Evolutionary conservation across 129 eudicot species (phyloP), one percentile per base, ranked within the genome.

Genomic region (Pseudognaphalium luteoalbum): DNA sequence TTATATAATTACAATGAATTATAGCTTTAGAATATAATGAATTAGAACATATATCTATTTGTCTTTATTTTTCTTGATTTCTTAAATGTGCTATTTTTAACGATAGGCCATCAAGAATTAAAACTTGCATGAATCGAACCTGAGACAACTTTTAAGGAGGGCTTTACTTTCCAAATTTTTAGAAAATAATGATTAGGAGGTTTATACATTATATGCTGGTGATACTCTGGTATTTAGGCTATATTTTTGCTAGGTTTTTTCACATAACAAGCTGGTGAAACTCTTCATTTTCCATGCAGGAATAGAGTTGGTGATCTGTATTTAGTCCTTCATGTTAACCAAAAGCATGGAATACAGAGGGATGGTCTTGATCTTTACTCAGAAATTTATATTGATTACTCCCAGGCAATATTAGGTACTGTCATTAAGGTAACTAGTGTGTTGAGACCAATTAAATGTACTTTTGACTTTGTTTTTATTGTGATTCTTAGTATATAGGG

Each of bases 391-490:
- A 79, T 94, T 72, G 96, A 87, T 86, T 94, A 82, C 80, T 84
- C 99, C 9, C 90, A 91, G 73, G 99, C 99, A 84, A 94, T 94
- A 72, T 71, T 94, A 73, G 99, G 99, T 68, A 84, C 97, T 64
- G 74, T 79, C 37, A 68, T 86, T n/a, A 87, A 91, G 98, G 98
- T 93, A 87, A 78, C 12, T 5, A 25, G 59, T 51, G 47, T 54
- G 63, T 42, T 64, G n/a, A 67, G 22, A 37, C 35, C 28, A 29
- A 28, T 73, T 50, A 21, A 30, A 67, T 67, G 16, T 41, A 34
- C 20, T 52, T 62, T 42, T 32, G 21, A 7, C 15, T 5, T 10
- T 17, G 14, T 33, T 28, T 47, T 66, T 72, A 61, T 75, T 28
- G 6, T 70, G 68, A 11, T 47, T 47, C 33, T 7, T 76, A 10